Conservation (phyloP, 1,284 basidiomycete genomes). For the Chiua sp. region DNA sequence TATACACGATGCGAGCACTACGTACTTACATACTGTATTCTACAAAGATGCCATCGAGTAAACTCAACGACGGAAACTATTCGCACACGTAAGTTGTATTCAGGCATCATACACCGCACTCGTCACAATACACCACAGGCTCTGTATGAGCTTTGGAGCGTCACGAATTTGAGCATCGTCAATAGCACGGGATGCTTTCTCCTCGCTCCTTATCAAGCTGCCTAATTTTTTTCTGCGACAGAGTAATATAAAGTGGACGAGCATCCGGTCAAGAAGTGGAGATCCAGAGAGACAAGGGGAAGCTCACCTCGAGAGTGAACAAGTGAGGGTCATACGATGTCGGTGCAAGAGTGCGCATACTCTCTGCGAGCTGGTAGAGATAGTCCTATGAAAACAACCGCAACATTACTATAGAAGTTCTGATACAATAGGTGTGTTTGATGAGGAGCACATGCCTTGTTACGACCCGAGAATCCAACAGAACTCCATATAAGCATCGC, state of each 20-base stretch:
- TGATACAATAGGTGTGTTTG: no score
- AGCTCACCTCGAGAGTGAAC: slow-evolving; percentile 68
- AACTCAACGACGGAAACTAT: neutral
- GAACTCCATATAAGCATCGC: slow-evolving; percentile 73
- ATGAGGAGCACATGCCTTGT: slow-evolving; percentile 57
- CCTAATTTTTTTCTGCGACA: slow-evolving; percentile 15
- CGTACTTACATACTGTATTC: no score
- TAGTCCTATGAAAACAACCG: slow-evolving; percentile 66
- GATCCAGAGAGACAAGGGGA: neutral
- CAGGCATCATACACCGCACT: neutral
- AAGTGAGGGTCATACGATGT: slow-evolving; percentile 79
- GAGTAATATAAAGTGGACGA: neutral
- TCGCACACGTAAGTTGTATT: neutral
- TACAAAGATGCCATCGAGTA: no score
- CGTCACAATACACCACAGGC: neutral
- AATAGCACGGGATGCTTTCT: slow-evolving; percentile 17
- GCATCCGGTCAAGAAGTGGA: neutral
- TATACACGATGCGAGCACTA: no score
- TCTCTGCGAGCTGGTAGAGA: slow-evolving; percentile 71
- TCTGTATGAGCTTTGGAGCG: neutral
- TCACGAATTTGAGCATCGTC: neutral
- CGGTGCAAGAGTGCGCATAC: slow-evolving; percentile 71
- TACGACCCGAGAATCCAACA: slow-evolving; percentile 80
- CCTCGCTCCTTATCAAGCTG: slow-evolving; percentile 20
- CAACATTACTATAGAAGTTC: no score